A percentile compares a stretch with the other conserved stretches of the same genome.
Conservation (phyloP, 805 yeast species). For the Yamadazyma sp. region DNA sequence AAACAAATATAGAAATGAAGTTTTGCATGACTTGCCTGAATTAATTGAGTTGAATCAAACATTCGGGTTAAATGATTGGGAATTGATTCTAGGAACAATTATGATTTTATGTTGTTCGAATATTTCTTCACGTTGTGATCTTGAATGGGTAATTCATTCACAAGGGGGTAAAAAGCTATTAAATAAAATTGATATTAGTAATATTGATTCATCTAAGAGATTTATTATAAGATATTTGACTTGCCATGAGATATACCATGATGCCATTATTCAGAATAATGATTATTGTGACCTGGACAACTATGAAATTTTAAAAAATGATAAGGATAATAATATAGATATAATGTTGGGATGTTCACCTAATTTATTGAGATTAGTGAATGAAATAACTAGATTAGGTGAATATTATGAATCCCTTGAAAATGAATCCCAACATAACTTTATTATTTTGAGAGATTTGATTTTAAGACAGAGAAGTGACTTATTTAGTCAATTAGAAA, state of each 20-base stretch:
- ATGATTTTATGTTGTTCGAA: conserved; percentile 40
- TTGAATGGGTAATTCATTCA: conserved; percentile 35
- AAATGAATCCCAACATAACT: conserved; percentile 15
- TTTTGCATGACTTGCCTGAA: conserved; percentile 26
- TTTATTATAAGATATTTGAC: conserved; percentile 38
- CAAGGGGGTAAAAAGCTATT: conserved; percentile 34
- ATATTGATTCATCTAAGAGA: conserved; percentile 23
- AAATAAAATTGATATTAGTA: background rate
- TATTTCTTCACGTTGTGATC: conserved; percentile 38
- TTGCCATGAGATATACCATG: conserved; percentile 44
- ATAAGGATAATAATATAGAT: conserved; percentile 34
- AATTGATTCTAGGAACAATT: conserved; percentile 37
- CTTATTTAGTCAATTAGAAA: conserved; percentile 14
- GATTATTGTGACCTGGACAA: conserved; percentile 23
- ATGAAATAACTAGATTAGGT: conserved; percentile 34
- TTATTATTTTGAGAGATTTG: conserved; percentile 21
- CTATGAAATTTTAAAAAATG: conserved; percentile 26
- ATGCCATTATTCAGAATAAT: conserved; percentile 30
- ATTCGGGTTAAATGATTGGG: conserved; percentile 28
- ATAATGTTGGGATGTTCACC: conserved; percentile 41
- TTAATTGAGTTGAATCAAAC: conserved; percentile 24
- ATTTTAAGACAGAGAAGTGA: conserved; percentile 22
- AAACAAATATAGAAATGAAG: conserved; percentile 21
- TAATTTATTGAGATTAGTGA: conserved; percentile 31
- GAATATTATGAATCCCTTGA: conserved; percentile 31